Base-by-base conservation (phyloP, 805 yeast species). In the Kazachstania martiniae region DNA sequence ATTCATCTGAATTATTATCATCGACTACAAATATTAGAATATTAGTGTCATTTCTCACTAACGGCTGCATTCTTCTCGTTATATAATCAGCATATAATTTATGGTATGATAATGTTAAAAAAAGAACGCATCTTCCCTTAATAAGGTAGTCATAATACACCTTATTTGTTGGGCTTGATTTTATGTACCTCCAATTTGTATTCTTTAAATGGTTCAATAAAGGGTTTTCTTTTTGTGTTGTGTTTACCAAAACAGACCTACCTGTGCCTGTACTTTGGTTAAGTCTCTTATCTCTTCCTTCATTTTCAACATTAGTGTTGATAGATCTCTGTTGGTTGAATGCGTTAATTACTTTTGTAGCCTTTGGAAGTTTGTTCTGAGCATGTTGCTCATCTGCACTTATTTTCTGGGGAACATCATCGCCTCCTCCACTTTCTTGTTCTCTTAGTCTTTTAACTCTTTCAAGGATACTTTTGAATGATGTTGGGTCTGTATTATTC, bases 51-150 rank as follows among this genome's bases (percentile, higher is more conserved):
- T 61, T 57, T 44, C 61, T 67, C 5, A 45, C 27, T 33, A 59
- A 40, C 21, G 61, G 55, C 38, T 56, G 62, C 53, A 77, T 63
- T 37, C 79, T 62, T 39, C 70, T 71, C 56, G 71, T 68, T 3
- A 82, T 66, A 44, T 82, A 81, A 43, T 80, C 89, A 0, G 87
- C 85, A 41, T 77, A 79, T 25, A 82, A 58, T 51, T 79, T 80
- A 48, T 79, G 85, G 49, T 81, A 82, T 32, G 77, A 76, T 29
- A 82, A 52, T 1, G 84, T 73, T 3, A 82, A 60, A 41, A 80
- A 79, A 0, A 82, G 44, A 1, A 78, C 68, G 35, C 50, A 72
- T 53, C 51, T 68, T 56, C 19, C 75, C 61, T 70, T 74, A 12
- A 81, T 66, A 30, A 76, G 63, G 52, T 81, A 82, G 49, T 82